These are phyloP conservation scores for Penicillium oxalicum DNA, from an alignment of 2,329 filamentous ascomycete genomes.

Conservation along the genomic window DNA sequence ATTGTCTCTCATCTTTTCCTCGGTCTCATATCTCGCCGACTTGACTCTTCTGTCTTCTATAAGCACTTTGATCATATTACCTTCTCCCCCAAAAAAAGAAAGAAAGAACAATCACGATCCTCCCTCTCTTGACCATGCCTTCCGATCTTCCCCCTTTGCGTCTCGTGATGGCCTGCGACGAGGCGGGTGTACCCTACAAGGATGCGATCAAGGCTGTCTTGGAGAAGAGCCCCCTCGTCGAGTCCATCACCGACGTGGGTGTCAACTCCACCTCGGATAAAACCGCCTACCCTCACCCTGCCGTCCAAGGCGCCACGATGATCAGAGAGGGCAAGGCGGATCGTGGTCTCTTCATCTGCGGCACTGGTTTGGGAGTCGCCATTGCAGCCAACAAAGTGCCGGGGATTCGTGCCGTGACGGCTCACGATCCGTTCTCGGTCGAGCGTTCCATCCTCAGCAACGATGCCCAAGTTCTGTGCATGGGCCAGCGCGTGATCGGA, in stretches of 20 bases:
- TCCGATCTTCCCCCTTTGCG: conserved; percentile 42
- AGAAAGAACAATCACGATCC: not conserved
- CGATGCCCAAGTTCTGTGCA: conserved; percentile 79
- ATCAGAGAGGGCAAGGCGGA: conserved; percentile 54
- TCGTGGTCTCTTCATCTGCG: conserved; percentile 72
- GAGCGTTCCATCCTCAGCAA: conserved; percentile 77
- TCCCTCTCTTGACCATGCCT: conserved; percentile 23
- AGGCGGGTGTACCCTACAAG: conserved; percentile 74
- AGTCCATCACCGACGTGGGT: conserved; percentile 67
- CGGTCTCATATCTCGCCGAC: too few species aligned
- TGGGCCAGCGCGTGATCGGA: conserved; percentile 78
- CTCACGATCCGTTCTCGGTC: conserved; percentile 79
- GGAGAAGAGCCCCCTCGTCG: conserved; percentile 60
- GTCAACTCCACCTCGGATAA: conserved; percentile 62
- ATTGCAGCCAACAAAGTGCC: conserved; percentile 86
- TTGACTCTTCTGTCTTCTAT: too few species aligned
- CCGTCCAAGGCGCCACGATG: conserved; percentile 62
- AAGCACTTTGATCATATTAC: too few species aligned
- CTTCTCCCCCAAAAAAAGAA: too few species aligned
- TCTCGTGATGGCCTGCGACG: conserved; percentile 60
- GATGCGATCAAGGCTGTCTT: conserved; percentile 69
- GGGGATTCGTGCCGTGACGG: conserved; percentile 79
- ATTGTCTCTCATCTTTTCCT: too few species aligned
- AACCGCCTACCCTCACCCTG: conserved; percentile 74
- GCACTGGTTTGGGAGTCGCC: conserved; percentile 79